phyloP scores from a whole-genome alignment of 1,139 yeast species.

The Suhomyces anneliseae region DNA sequence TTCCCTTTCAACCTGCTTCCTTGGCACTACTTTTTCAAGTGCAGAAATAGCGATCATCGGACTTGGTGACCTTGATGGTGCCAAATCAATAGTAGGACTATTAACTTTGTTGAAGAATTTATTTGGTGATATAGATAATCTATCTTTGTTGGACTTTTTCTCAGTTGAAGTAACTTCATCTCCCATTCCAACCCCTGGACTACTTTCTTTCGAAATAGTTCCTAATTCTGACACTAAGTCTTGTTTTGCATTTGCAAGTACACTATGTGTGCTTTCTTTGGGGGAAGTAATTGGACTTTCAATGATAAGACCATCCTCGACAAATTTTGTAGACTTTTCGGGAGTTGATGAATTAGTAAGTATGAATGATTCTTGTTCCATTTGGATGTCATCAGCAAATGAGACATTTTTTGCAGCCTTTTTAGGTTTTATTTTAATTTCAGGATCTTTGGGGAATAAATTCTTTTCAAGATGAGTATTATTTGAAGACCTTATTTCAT shows the following conservation, averaged over 20 bases:
- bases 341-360: no score
- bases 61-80: not conserved
- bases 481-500: not conserved
- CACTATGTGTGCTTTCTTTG: no score
- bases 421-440: not conserved
- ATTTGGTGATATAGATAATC: constrained; percentile 4
- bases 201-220: no score
- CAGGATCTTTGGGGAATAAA: constrained; percentile 1
- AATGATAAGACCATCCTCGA: no score
- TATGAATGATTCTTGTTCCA: no score
- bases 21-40: not conserved
- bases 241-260: no score
- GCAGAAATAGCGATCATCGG: no score
- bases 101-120: constrained; percentile 5
- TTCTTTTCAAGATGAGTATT: constrained; percentile 1
- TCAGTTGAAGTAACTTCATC: not conserved
- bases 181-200: no score
- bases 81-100: not conserved
- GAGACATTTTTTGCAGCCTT: not conserved
- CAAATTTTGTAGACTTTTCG: no score
- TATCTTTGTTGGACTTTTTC: not conserved
- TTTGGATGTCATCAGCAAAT: no score
- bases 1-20: not conserved
- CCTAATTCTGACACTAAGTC: no score
- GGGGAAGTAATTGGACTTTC: no score